Percentiles rank a stretch among this genome's conserved stretches.
These are phyloP conservation scores for Martiniozyma abietophila DNA, from an alignment of 805 yeast species.

Conservation along the genomic window DNA sequence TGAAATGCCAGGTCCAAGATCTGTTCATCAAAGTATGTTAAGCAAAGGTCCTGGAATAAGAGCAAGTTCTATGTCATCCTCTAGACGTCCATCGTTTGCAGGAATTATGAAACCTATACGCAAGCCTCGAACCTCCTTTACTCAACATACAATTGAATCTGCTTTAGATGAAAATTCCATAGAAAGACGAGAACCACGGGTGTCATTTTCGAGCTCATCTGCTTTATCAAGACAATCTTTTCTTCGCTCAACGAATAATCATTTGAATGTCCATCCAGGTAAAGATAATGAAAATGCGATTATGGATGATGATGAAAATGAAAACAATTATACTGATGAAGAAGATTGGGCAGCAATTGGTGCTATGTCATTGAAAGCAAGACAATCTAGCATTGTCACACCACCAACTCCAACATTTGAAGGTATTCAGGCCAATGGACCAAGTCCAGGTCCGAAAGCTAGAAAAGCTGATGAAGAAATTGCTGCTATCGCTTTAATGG, in stretches of 20 bases:
- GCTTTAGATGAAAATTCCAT: slow-evolving; percentile 26
- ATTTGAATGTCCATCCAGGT: slow-evolving; percentile 16
- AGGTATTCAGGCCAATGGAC: slow-evolving; percentile 1
- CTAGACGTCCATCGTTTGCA: slow-evolving; percentile 26
- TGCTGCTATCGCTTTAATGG: slow-evolving; percentile 30
- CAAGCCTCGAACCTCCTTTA: slow-evolving; percentile 26
- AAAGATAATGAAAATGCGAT: slow-evolving; percentile 20
- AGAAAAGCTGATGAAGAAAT: slow-evolving; percentile 25
- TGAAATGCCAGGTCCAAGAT: too few relatives aligned
- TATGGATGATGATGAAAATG: slow-evolving; percentile 9
- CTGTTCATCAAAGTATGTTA: too few relatives aligned
- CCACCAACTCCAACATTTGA: slow-evolving; percentile 15
- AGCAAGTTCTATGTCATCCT: slow-evolving; percentile 18
- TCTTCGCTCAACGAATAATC: slow-evolving; percentile 24
- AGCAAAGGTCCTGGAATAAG: slow-evolving; percentile 11
- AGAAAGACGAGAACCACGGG: slow-evolving; percentile 24
- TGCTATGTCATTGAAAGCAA: slow-evolving; percentile 46
- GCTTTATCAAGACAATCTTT: slow-evolving; percentile 32
- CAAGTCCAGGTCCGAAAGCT: slow-evolving; percentile 5
- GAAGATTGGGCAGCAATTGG: slow-evolving; percentile 96
- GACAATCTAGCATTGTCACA: slow-evolving; percentile 15
- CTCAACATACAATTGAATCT: slow-evolving; percentile 23
- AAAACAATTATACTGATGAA: slow-evolving; percentile 69
- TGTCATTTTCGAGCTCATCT: slow-evolving; percentile 28
- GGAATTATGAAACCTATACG: slow-evolving; percentile 21